A percentile compares a stretch with the other conserved stretches of the same genome.
Conservation (phyloP, 192 early-diverging fungal genomes). For the Nowakowskiella sp. region DNA sequence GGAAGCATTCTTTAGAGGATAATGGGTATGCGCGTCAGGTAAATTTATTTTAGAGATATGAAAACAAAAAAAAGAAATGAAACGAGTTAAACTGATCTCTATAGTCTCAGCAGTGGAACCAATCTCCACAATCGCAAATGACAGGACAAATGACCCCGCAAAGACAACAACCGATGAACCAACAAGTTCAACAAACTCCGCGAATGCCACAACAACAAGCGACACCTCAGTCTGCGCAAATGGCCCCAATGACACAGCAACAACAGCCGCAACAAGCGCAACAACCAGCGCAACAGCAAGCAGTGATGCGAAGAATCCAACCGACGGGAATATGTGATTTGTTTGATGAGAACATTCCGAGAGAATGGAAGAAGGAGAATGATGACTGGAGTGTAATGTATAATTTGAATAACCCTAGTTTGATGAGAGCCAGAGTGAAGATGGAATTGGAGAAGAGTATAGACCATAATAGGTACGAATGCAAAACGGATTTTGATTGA, state of each 20-base stretch:
- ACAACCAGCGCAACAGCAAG: background rate
- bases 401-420: constrained; percentile 23
- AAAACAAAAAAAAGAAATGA: too few relatives aligned
- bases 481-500: constrained; percentile 2
- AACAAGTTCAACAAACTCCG: constrained; percentile 2
- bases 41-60: too few relatives aligned
- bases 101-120: constrained; percentile 27
- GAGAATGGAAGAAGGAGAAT: constrained; percentile 71
- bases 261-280: constrained; percentile 4
- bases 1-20: too few relatives aligned
- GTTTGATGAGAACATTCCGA: constrained; percentile 68
- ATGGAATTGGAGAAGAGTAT: constrained; percentile 37
- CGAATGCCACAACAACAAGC: constrained; percentile 2
- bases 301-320: background rate
- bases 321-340: constrained; percentile 58
- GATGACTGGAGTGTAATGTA: constrained; percentile 80
- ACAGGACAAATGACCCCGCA: constrained; percentile 8
- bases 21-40: too few relatives aligned
- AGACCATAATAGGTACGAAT: constrained; percentile 45
- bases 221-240: constrained; percentile 7
- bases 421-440: constrained; percentile 16
- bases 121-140: constrained; percentile 9
- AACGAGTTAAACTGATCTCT: too few relatives aligned
- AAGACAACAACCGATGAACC: background rate
- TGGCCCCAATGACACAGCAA: constrained; percentile 16